phyloP scores from a whole-genome alignment of 169 alveolate genomes.

The Besnoitia besnoiti region DNA sequence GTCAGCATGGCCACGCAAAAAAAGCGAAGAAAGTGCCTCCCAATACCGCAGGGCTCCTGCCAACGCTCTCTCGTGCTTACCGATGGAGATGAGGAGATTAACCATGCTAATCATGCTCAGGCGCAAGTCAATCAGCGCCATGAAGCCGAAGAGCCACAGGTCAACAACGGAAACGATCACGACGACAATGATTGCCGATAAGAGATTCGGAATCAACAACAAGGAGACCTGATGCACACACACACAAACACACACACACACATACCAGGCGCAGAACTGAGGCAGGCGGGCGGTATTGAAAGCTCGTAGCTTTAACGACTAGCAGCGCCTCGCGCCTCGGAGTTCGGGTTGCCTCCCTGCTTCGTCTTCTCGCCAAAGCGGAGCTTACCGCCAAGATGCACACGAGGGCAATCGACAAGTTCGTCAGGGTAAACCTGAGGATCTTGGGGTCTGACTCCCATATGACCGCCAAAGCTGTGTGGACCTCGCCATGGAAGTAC shows the following conservation, averaged over 20 bases:
- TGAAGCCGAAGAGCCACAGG: constrained; percentile 81
- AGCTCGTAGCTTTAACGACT: no score
- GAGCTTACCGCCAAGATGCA: constrained; percentile 24
- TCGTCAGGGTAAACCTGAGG: constrained; percentile 10
- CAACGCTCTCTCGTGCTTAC: constrained; percentile 55
- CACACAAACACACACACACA: constrained; percentile 58
- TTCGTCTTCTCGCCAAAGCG: not conserved
- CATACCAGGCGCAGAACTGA: not conserved
- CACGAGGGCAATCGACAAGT: constrained; percentile 11
- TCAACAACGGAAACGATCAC: constrained; percentile 75
- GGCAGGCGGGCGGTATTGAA: not conserved
- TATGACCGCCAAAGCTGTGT: constrained; percentile 58
- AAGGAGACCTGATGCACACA: constrained; percentile 67
- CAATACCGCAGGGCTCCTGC: not conserved
- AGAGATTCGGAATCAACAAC: constrained; percentile 73
- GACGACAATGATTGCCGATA: constrained; percentile 74
- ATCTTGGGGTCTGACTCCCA: constrained; percentile 73
- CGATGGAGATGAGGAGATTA: constrained; percentile 80
- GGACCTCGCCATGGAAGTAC: constrained; percentile 37
- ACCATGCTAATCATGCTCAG: constrained; percentile 84
- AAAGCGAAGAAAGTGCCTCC: no score
- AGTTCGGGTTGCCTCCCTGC: no score
- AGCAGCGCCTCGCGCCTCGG: no score
- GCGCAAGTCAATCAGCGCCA: constrained; percentile 80
- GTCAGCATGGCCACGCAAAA: no score